Conservation (phyloP, 306 rosid species). For the Ziziphus jujuba region DNA sequence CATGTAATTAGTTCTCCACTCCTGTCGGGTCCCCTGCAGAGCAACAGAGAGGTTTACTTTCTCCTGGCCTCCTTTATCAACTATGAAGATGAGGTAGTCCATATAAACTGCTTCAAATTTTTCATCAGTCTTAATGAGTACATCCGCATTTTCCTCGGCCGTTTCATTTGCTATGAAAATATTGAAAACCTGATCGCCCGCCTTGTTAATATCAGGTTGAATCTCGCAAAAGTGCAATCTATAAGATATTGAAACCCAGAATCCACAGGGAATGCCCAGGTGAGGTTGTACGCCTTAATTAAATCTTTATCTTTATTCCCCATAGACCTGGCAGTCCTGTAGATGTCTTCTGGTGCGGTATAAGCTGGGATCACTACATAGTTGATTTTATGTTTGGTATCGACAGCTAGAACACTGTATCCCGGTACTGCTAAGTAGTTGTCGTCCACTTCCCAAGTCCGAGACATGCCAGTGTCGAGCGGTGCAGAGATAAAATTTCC, state of each 20-base stretch:
- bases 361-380: neutral
- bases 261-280: no score
- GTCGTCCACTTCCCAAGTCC: neutral
- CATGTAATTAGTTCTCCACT: accelerated
- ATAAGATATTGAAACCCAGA: constrained; percentile 21
- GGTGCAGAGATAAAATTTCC: neutral
- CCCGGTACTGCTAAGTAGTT: accelerated
- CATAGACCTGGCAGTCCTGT: neutral
- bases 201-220: neutral
- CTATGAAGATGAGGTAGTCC: constrained; percentile 3
- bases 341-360: constrained; percentile 24
- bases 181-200: neutral
- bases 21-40: constrained; percentile 2
- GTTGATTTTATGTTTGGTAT: neutral
- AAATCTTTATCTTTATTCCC: no score
- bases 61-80: neutral
- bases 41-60: constrained; percentile 1
- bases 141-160: constrained; percentile 10
- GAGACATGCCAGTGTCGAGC: constrained; percentile 35
- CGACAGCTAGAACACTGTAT: neutral
- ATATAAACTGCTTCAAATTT: neutral
- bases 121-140: neutral
- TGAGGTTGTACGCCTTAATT: no score
- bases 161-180: constrained; percentile 31
- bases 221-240: constrained; percentile 43